Evolutionary conservation across 2,329 filamentous ascomycete genomes (phyloP).

Genomic region (Cladosporium oxysporum): DNA sequence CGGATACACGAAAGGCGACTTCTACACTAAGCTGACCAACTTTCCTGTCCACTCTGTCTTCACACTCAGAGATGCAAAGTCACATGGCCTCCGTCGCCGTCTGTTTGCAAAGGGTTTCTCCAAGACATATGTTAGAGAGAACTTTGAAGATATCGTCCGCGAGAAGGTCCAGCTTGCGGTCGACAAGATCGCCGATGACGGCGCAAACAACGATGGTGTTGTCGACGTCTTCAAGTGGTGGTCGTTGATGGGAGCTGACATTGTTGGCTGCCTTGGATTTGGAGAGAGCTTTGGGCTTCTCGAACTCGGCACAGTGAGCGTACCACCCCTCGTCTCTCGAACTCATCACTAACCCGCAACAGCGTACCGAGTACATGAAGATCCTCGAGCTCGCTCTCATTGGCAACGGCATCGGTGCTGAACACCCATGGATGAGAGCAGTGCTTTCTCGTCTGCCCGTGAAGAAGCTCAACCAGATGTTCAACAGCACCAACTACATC

Average conservation of each 20-base stretch:
- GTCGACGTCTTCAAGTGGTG: slow-evolving; percentile 46
- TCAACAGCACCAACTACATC: slow-evolving; percentile 27
- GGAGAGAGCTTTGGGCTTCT: slow-evolving; percentile 23
- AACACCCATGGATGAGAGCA: slow-evolving; percentile 33
- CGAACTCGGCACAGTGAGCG: slow-evolving; percentile 23
- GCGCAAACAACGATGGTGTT: slow-evolving; percentile 32
- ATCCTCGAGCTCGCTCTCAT: slow-evolving; percentile 35
- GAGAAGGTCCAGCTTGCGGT: slow-evolving; percentile 39
- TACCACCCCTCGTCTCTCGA: slow-evolving; percentile 43
- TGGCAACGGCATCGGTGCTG: slow-evolving; percentile 36
- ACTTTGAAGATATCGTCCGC: slow-evolving; percentile 41
- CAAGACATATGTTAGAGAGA: slow-evolving; percentile 37
- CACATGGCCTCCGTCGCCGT: slow-evolving; percentile 40
- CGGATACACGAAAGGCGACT: slow-evolving; percentile 36
- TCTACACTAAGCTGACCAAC: slow-evolving; percentile 32
- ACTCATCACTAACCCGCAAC: slow-evolving; percentile 20
- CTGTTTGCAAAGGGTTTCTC: slow-evolving; percentile 42
- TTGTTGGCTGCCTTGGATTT: slow-evolving; percentile 23
- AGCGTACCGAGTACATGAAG: slow-evolving; percentile 36
- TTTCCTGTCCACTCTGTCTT: slow-evolving; percentile 34
- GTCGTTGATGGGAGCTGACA: slow-evolving; percentile 21
- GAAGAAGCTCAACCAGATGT: slow-evolving; percentile 27
- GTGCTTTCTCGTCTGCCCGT: slow-evolving; percentile 31
- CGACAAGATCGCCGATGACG: slow-evolving; percentile 35
- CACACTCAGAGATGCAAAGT: slow-evolving; percentile 39